Base-by-base conservation (phyloP, 306 rosid genomes). In the Citrullus colocynthis region DNA sequence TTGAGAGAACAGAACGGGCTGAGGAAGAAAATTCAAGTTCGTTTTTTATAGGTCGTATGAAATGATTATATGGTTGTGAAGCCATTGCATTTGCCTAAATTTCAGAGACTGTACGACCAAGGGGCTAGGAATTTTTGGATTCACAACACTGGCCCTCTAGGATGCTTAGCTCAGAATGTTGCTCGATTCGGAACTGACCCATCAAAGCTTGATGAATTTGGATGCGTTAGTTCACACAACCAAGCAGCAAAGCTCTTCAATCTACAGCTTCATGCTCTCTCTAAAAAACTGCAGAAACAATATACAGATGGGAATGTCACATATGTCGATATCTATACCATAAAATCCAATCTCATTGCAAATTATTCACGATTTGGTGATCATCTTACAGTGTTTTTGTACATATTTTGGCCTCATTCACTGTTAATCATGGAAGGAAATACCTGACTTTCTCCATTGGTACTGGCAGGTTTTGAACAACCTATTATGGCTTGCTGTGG, bases 401-500 rank as follows among this genome's bases (percentile, higher is more conserved):
- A 12, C 37, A 28, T 13, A 59, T 7, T 10, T 60, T 5, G n/a
- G 39, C 78, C 52, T 55, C 8, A 12, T 75, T 54, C 34, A 67
- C 12, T 4, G 79, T 67, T 39, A n/a, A 56, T 51, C 73, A 20
- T 66, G 6, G 12, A 14, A 64, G 2, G 54, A 12, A 11, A 48
- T 39, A 1, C 61, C 44, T 79, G 48, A 59, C 67, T 30, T 62
- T 14, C 21, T 63, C 5, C 76, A 79, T 74, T 88, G 57, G 2
- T 5, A 1, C 2, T 52, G 49, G 15, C 88, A 91, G 98, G 97
- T 69, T 91, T 91, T 84, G 88, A 85, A 78, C 90, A 94, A 69
- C 91, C 94, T 44, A 88, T 91, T 32, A 90, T 88, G 97, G 91
- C 91, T 78, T 93, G 97, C 81, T 93, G 98, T 80, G 98, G 98